Base-by-base conservation (phyloP, 2,329 filamentous ascomycete genomes). In the Gaeumannomyces sp. region DNA sequence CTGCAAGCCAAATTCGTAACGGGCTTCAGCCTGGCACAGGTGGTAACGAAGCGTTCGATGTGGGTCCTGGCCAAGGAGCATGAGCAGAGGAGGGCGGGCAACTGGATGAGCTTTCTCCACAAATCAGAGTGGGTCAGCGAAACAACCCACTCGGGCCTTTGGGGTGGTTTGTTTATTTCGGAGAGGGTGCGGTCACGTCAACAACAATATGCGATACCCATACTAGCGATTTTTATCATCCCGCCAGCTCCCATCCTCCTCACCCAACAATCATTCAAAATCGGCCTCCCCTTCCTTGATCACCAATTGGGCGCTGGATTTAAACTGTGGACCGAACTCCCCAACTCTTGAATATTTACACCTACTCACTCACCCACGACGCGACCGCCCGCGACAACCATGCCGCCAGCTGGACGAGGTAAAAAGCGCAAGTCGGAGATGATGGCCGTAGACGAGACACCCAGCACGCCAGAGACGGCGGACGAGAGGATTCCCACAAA, bases 351-450 rank as follows among this genome's bases (percentile, higher is more conserved):
- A 22, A 53, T 7, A 10, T 2, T 22, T n/a, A 10, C 45, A 11
- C 1, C 7, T 22, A 8, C 45, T 11, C 45, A 25, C 45, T 53
- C 45, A 25, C 10, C 22, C 45, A 22, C 3, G 45, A 53, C 45
- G 45, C 45, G 56, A 25, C 45, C 22, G 22, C 10, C 25, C 35
- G 13, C 59, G 38, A 35, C 14, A 62, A 50, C 27, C 64, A 85
- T 84, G 83, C 78, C 79, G 66, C 80, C 80, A 64, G 75, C 75
- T 64, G 22, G 22, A 53, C 78, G 79, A 70, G 75, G 77, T 61
- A 76, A 71, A 66, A 83, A 82, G 71, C 77, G 78, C 72, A 80
- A 79, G 74, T 80, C 80, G 10, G 77, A 76, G 59, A 67, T 73
- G 67, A 72, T 73, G 64, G 71, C 71, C 61, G 70, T 71, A 66